phyloP scores from a whole-genome alignment of 2,329 filamentous ascomycete genomes.

The Beauveria varroae region DNA sequence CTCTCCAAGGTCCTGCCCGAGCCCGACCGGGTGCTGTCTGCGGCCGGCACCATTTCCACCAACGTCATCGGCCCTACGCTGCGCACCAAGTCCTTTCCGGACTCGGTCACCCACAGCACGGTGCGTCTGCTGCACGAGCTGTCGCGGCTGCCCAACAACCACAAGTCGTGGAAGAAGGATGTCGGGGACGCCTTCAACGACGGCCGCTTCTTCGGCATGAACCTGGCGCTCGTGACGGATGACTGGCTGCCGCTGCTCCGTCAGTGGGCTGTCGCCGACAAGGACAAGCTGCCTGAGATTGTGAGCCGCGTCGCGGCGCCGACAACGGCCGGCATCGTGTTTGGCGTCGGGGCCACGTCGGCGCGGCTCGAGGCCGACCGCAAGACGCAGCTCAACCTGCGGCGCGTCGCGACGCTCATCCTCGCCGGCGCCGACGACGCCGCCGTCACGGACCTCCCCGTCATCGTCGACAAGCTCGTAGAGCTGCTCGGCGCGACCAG shows the following conservation, averaged over 20 bases:
- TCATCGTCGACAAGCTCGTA: slow-evolving; percentile 73
- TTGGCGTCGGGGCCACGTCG: slow-evolving; percentile 93
- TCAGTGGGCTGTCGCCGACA: slow-evolving; percentile 80
- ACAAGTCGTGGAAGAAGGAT: slow-evolving; percentile 91
- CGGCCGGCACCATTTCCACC: slow-evolving; percentile 72
- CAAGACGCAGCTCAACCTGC: slow-evolving; percentile 82
- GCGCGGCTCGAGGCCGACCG: slow-evolving; percentile 92
- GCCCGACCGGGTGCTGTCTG: slow-evolving; percentile 71
- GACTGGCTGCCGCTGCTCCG: slow-evolving; percentile 79
- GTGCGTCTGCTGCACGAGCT: slow-evolving; percentile 71
- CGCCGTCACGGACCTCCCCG: slow-evolving; percentile 67
- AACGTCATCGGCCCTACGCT: slow-evolving; percentile 77
- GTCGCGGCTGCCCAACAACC: slow-evolving; percentile 66
- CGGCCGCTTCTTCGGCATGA: slow-evolving; percentile 70
- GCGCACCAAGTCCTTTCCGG: slow-evolving; percentile 78
- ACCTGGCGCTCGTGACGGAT: slow-evolving; percentile 55
- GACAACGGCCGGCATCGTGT: slow-evolving; percentile 91
- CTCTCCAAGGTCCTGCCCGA: slow-evolving; percentile 79
- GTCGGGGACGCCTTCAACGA: slow-evolving; percentile 90
- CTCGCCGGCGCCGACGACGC: slow-evolving; percentile 70
- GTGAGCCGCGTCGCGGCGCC: slow-evolving; percentile 72
- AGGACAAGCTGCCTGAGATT: slow-evolving; percentile 78
- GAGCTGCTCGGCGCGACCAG: slow-evolving; percentile 79
- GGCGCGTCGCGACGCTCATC: slow-evolving; percentile 71
- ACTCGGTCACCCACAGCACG: slow-evolving; percentile 66